Percentiles rank a stretch among this genome's conserved stretches.
These are phyloP conservation scores for Eucalyptus microcorys DNA, from an alignment of 345 rosid species.

Conservation along the genomic window DNA sequence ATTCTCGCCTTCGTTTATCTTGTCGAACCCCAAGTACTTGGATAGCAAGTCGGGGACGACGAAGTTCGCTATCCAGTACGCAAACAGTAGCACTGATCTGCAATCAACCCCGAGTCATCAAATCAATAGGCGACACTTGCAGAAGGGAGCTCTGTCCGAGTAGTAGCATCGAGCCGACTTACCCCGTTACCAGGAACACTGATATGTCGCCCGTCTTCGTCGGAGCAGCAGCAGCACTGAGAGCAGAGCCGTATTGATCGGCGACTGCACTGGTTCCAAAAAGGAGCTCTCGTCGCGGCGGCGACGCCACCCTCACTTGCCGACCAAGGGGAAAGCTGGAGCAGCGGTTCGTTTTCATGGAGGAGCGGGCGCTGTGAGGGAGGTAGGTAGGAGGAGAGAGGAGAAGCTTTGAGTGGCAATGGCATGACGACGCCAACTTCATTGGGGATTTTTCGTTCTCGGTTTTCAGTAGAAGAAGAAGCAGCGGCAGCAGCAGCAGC, in stretches of 20 bases:
- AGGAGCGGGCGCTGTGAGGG: neutral
- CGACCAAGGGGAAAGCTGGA: neutral
- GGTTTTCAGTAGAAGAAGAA: neutral
- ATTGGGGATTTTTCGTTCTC: neutral
- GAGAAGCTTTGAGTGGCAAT: neutral
- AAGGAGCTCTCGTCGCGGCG: neutral
- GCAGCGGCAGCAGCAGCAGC: neutral
- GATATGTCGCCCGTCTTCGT: constrained; percentile 11
- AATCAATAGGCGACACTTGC: neutral
- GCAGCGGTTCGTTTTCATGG: neutral
- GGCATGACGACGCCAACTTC: neutral
- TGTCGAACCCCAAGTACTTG: constrained; percentile 6
- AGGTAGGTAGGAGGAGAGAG: neutral
- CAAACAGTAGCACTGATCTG: constrained; percentile 25
- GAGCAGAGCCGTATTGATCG: neutral
- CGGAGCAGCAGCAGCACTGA: constrained; percentile 13
- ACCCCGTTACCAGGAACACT: constrained; percentile 28
- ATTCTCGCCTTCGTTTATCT: neutral
- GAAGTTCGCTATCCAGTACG: constrained; percentile 20
- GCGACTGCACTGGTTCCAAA: neutral
- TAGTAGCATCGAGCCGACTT: neutral
- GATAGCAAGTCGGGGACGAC: constrained; percentile 18
- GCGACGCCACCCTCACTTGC: neutral
- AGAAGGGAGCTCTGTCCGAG: neutral
- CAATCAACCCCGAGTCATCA: neutral